phyloP scores from a whole-genome alignment of 805 yeast species.

The Candida nemodendra region DNA sequence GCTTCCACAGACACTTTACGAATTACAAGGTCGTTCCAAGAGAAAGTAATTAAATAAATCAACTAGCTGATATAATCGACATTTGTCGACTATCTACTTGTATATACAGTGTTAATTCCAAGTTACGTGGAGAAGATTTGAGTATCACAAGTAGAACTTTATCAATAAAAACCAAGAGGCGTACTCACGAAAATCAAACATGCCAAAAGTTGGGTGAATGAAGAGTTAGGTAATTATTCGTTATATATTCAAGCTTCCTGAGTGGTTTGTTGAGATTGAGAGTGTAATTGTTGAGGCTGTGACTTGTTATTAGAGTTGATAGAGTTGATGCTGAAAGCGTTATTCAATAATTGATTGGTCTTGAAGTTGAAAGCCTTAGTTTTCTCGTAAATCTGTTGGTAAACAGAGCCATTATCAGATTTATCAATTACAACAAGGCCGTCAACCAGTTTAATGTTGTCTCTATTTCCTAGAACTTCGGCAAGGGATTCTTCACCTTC shows the following conservation, averaged over 20 bases:
- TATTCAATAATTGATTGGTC: constrained; percentile 54
- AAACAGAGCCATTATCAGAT: constrained; percentile 52
- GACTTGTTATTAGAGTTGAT: constrained; percentile 10
- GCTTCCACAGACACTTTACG: constrained; percentile 30
- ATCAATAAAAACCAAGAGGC: not conserved
- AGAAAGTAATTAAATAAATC: too few species aligned
- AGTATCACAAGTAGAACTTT: not conserved
- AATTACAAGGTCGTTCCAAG: constrained; percentile 35
- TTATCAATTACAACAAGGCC: constrained; percentile 50
- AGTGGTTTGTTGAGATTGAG: constrained; percentile 3
- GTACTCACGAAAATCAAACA: too few species aligned
- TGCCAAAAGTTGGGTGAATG: too few species aligned
- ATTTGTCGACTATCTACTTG: too few species aligned
- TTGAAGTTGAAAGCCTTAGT: constrained; percentile 64
- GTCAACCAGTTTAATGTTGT: constrained; percentile 43
- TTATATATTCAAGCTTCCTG: too few species aligned
- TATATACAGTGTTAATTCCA: too few species aligned
- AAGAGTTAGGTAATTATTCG: too few species aligned
- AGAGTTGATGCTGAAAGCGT: constrained; percentile 33
- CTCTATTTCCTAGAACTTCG: constrained; percentile 11
- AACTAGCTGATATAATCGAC: too few species aligned
- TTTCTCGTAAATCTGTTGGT: constrained; percentile 68
- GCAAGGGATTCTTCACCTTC: constrained; percentile 28
- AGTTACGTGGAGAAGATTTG: too few species aligned
- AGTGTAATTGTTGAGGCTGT: constrained; percentile 12